A percentile compares a stretch with the other conserved stretches of the same genome.
Evolutionary conservation across 345 rosid genomes (phyloP).

Genomic region (Bruguiera parviflora): DNA sequence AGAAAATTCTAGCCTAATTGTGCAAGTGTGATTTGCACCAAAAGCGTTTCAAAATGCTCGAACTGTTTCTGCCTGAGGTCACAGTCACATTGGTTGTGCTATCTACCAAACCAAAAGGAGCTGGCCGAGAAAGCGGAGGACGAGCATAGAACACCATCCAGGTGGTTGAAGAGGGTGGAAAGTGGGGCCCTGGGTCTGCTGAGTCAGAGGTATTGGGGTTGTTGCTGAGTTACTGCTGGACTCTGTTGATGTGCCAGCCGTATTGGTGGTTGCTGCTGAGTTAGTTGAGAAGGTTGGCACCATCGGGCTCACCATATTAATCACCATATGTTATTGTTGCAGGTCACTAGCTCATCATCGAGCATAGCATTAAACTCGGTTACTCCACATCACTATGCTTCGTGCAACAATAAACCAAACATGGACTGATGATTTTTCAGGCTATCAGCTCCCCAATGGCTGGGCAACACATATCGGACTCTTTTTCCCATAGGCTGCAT

Average conservation of each 20-base stretch:
- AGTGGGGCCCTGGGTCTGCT: conserved; percentile 43
- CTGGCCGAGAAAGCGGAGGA: conserved; percentile 53
- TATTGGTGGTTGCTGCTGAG: conserved; percentile 38
- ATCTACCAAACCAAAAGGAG: conserved; percentile 17
- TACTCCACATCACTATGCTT: no score
- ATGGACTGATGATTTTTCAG: no score
- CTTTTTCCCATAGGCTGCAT: no score
- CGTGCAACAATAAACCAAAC: no score
- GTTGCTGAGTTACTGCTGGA: conserved; percentile 27
- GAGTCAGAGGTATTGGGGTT: conserved; percentile 18
- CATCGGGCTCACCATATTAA: conserved; percentile 46
- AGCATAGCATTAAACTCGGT: no score
- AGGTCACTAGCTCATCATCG: no score
- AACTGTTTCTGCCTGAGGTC: conserved; percentile 1
- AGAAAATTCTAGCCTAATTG: not conserved
- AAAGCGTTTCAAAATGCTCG: conserved; percentile 9
- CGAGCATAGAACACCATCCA: conserved; percentile 59
- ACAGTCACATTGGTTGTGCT: conserved; percentile 1
- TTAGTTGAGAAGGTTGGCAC: conserved; percentile 38
- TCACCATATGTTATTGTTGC: no score
- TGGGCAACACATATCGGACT: no score
- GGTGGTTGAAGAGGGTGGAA: conserved; percentile 75
- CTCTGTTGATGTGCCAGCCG: conserved; percentile 28
- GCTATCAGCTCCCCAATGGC: no score
- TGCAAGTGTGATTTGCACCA: no score